These are phyloP conservation scores for Aspergillus intermedius DNA, from an alignment of 2,329 filamentous ascomycete species.

Conservation along the genomic window DNA sequence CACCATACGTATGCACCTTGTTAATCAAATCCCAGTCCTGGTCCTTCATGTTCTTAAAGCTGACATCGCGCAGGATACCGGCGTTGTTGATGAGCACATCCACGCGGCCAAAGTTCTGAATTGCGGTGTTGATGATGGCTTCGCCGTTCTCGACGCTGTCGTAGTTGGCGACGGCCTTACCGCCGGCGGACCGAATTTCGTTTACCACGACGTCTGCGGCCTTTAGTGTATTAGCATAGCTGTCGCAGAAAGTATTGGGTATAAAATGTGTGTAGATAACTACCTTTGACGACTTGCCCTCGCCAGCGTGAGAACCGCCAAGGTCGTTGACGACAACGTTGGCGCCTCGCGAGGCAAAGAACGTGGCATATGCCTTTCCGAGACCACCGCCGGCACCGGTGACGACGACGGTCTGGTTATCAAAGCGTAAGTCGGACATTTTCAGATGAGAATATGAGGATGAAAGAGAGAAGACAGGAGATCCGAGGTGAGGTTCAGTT, in stretches of 20 bases:
- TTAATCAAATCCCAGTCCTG: constrained; percentile 94
- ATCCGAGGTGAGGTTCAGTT: constrained; percentile 6
- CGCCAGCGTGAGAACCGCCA: constrained; percentile 86
- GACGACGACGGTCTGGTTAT: constrained; percentile 82
- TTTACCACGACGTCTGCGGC: constrained; percentile 50
- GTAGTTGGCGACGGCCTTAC: constrained; percentile 97
- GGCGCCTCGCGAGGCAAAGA: constrained; percentile 86
- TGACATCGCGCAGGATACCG: constrained; percentile 87
- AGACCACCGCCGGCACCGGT: constrained; percentile 79
- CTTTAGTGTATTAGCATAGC: constrained; percentile 28
- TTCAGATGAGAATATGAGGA: constrained; percentile 4
- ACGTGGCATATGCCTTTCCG: constrained; percentile 75
- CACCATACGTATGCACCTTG: constrained; percentile 83
- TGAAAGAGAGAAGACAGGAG: constrained; percentile 4
- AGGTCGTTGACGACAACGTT: constrained; percentile 96
- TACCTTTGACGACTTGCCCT: constrained; percentile 82
- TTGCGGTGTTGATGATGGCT: constrained; percentile 69
- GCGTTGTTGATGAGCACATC: constrained; percentile 98
- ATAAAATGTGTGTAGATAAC: not conserved
- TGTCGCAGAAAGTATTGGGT: constrained; percentile 30
- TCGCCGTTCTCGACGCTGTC: constrained; percentile 78
- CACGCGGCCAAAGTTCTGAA: constrained; percentile 57
- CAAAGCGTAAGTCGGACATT: constrained; percentile 72
- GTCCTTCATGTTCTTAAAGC: constrained; percentile 99
- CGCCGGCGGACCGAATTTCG: constrained; percentile 66